Evolutionary conservation across 164 flowering plant species (phyloP).

Genomic region (Vitis rupestris): DNA sequence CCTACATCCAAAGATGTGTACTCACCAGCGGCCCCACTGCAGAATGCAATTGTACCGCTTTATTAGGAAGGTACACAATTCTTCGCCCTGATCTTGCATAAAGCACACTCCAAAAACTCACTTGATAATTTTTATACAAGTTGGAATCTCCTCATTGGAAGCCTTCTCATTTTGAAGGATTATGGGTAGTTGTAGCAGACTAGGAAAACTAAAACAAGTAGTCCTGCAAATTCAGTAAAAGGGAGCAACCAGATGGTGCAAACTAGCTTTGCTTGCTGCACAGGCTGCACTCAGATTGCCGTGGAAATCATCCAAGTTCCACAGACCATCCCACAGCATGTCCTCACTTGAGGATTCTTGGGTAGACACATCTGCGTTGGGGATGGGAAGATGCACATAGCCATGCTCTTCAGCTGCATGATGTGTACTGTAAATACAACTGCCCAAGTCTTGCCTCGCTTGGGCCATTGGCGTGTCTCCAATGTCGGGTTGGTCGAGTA

Average conservation of each 20-base stretch:
- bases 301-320: slow-evolving; percentile 59
- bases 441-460: slow-evolving; percentile 26
- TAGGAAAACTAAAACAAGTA: background rate
- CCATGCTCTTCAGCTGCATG: slow-evolving; percentile 29
- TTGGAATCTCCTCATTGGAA: no score
- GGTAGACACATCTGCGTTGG: slow-evolving; percentile 8
- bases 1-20: no score
- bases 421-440: slow-evolving; percentile 10
- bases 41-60: no score
- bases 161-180: no score
- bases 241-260: slow-evolving; percentile 22
- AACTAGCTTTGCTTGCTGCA: slow-evolving; percentile 27
- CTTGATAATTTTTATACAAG: no score
- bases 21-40: no score
- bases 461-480: slow-evolving; percentile 13
- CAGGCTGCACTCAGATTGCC: slow-evolving; percentile 16
- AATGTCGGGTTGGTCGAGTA: slow-evolving; percentile 30
- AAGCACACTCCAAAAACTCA: no score
- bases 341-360: slow-evolving; percentile 34
- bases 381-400: slow-evolving; percentile 12
- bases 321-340: slow-evolving; percentile 57
- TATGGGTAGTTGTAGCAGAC: background rate
- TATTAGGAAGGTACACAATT: no score
- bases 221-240: slow-evolving; percentile 9
- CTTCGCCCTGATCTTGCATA: no score